Base-by-base conservation (phyloP, 768 basidiomycete genomes). In the Termitomyces heimii region DNA sequence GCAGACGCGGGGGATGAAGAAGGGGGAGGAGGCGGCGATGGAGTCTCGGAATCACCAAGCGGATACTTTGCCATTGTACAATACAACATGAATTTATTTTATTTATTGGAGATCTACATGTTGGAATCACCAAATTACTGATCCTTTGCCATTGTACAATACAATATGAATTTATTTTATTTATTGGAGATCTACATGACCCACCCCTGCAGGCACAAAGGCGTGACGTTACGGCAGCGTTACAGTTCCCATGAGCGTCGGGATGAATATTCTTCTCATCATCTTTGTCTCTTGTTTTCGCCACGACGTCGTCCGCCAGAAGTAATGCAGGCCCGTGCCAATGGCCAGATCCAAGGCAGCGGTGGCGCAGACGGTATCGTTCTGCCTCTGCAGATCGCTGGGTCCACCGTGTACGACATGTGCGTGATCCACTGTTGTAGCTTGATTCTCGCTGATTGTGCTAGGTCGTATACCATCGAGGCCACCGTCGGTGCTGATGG, bases 381-480 rank as follows among this genome's bases (percentile, higher is more conserved):
- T 13, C 62, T 91, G 20, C 78, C 76, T 22, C 65, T 89, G 60
- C 69, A 82, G 54, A 70, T 85, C 67, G 73, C 83, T n/a, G 78
- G 77, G 1, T 77, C 72, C 39, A 79, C 79, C 16, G 68, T 77
- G 7, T 83, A 76, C 62, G 79, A 85, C 62, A 77, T 83, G 88
- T 89, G 69, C 74, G 86, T 82, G 32, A n/a, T n/a, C 47, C 7
- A 37, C 26, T 29, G 50, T 34, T 18, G 1, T 22, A 9, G 12
- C 6, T 37, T 16, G 0, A 7, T 32, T 7, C 3, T 20, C 20
- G 12, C 20, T 34, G 24, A 39, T 35, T 8, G 31, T 4, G 10
- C 63, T n/a, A 91, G 89, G 28, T 76, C 81, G 5, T 91, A 92
- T 66, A 84, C 84, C 2, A 68, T 89, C n/a, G 75, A 82, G 4